These are phyloP conservation scores for Candida piceae DNA, from an alignment of 805 yeast species.

Conservation along the genomic window DNA sequence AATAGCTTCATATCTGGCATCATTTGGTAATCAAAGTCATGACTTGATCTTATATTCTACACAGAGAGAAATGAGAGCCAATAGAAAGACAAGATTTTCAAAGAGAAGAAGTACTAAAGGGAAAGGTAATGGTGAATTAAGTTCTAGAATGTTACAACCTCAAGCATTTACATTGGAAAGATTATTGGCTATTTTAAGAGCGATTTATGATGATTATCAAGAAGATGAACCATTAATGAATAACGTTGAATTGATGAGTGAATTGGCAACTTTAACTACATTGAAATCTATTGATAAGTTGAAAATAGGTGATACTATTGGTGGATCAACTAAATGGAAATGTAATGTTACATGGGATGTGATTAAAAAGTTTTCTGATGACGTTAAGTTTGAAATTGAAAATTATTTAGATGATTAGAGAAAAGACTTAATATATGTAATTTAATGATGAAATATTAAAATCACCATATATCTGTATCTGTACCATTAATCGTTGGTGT, in stretches of 20 bases:
- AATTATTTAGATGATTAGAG: slow-evolving; percentile 42
- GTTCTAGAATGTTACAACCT: slow-evolving; percentile 63
- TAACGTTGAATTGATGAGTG: slow-evolving; percentile 34
- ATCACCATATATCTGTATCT: slow-evolving; percentile 28
- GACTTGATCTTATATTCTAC: slow-evolving; percentile 70
- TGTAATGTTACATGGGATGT: slow-evolving; percentile 69
- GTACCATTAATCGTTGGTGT: slow-evolving; percentile 15
- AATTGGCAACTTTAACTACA: slow-evolving; percentile 33
- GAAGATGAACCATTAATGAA: slow-evolving; percentile 29
- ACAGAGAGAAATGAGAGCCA: slow-evolving; percentile 43
- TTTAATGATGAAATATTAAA: neutral
- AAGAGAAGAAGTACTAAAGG: slow-evolving; percentile 25
- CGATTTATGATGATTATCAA: slow-evolving; percentile 46
- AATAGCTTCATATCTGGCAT: slow-evolving; percentile 79
- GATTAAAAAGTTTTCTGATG: slow-evolving; percentile 54
- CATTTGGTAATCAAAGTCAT: slow-evolving; percentile 63
- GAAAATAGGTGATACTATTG: slow-evolving; percentile 40
- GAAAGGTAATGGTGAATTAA: slow-evolving; percentile 41
- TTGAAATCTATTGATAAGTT: slow-evolving; percentile 26
- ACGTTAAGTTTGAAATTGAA: slow-evolving; percentile 60
- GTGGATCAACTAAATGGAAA: slow-evolving; percentile 71
- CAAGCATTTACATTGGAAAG: slow-evolving; percentile 75
- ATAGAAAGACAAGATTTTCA: slow-evolving; percentile 30
- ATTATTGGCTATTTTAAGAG: slow-evolving; percentile 69
- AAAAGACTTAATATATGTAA: neutral